These are phyloP conservation scores for Anisodus tanguticus DNA, from an alignment of 257 asterid genomes.

Conservation along the genomic window DNA sequence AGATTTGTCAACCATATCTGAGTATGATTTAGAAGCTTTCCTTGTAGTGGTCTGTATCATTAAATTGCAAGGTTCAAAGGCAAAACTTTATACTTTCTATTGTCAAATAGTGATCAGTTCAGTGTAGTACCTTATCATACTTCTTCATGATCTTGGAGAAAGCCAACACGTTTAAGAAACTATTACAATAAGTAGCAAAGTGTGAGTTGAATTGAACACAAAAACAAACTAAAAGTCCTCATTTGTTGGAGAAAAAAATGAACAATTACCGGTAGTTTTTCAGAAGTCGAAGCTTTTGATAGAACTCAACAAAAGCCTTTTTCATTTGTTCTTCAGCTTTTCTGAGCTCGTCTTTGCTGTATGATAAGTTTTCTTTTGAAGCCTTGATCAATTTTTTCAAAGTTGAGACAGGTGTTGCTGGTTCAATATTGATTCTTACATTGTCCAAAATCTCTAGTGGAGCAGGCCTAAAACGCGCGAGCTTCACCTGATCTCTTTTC, in stretches of 20 bases:
- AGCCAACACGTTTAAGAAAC: conserved; percentile 84
- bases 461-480: conserved; percentile 44
- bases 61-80: not conserved
- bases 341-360: conserved; percentile 62
- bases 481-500: conserved; percentile 17
- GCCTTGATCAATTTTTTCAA: conserved; percentile 48
- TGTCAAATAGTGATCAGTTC: not conserved
- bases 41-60: conserved; percentile 68
- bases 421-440: conserved; percentile 64
- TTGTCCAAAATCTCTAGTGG: conserved; percentile 62
- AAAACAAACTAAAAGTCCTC: not conserved
- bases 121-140: conserved; percentile 74
- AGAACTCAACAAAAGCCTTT: conserved; percentile 62
- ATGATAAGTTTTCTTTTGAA: conserved; percentile 52
- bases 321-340: conserved; percentile 63
- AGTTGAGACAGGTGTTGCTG: conserved; percentile 69
- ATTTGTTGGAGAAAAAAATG: not conserved
- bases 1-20: conserved; percentile 77
- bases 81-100: not conserved
- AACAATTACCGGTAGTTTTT: conserved; percentile 63
- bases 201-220: conserved; percentile 20
- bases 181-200: conserved; percentile 35
- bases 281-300: conserved; percentile 64
- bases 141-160: conserved; percentile 88
- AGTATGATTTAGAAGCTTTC: conserved; percentile 71